phyloP scores from a whole-genome alignment of 106 monocot species.

The Dendrobium officinale region DNA sequence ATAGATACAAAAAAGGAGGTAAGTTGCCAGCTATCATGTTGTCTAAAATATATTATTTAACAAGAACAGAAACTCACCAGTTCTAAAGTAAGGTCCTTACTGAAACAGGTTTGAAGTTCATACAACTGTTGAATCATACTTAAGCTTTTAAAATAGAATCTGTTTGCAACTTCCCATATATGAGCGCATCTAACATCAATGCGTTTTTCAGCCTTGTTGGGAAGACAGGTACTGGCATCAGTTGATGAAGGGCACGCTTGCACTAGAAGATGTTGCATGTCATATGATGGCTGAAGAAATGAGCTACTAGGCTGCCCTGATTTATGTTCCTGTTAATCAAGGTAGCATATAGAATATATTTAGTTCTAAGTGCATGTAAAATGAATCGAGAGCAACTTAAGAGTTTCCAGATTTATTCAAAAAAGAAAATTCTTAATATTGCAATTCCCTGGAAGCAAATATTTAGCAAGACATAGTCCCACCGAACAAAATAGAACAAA shows the following conservation, averaged over 20 bases:
- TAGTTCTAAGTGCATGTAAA: not conserved
- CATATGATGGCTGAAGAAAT: slow-evolving; percentile 69
- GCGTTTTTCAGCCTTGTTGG: slow-evolving; percentile 9
- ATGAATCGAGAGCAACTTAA: not conserved
- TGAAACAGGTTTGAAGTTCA: slow-evolving; percentile 45
- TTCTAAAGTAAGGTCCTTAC: slow-evolving; percentile 66
- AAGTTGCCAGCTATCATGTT: not conserved
- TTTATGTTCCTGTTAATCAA: slow-evolving; percentile 28
- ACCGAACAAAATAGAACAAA: not conserved
- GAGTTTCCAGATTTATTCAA: not conserved
- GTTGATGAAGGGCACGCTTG: slow-evolving; percentile 10
- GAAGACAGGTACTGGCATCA: not conserved
- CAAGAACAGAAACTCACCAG: slow-evolving; percentile 28
- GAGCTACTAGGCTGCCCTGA: slow-evolving; percentile 22
- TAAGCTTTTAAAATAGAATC: slow-evolving; percentile 71
- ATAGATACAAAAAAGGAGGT: slow-evolving; percentile 1
- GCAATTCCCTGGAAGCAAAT: not conserved
- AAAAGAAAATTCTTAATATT: not conserved
- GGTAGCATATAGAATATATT: not conserved
- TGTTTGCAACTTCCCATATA: slow-evolving; percentile 49
- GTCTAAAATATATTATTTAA: not conserved
- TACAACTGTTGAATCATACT: slow-evolving; percentile 51
- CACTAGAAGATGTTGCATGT: slow-evolving; percentile 50
- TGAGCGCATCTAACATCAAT: slow-evolving; percentile 8
- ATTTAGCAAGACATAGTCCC: not conserved